Evolutionary conservation across 2,329 filamentous ascomycete species (phyloP), one percentile per base, ranked within the genome.

Genomic region (Spiromastix sp.): DNA sequence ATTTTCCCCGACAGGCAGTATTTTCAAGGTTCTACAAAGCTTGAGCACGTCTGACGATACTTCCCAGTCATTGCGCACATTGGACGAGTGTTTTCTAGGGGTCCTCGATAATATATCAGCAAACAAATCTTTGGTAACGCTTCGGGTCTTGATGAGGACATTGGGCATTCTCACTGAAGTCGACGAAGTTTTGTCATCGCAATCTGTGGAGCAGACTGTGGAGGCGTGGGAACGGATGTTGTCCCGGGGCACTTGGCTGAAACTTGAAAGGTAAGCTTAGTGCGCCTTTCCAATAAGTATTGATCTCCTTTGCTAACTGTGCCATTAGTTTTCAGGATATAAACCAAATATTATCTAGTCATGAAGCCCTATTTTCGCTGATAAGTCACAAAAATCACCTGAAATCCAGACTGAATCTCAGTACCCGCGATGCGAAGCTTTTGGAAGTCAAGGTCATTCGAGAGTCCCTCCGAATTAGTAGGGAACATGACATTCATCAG

Each of bases 1-100:
- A 32, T 65, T 70, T 9, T 79, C 74, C 19, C 74, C 80, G 37
- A 68, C 79, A 1, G 77, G 80, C 3, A 79, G 75, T 1, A 65
- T 89, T 1, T 95, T 93, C 60, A 81, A 79, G 48, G 77, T 78
- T 0, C 86, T 93, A 40, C 85, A 94, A 54, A 75, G 77, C 15
- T 70, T 95, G 41, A 74, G 85, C 49, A 77, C 77, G 43, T 77
- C 79, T 2, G 65, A 68, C 7, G 73, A 77, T 32, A 53, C 74
- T 9, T 40, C 54, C 2, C 59, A 69, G 6, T 72, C 81, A 15
- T 63, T 67, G 30, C 55, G 59, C 17, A 71, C 72, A 11, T 66
- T 89, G 3, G 72, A 85, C 39, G 68, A 75, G 26, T 77, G 80
- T 3, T 56, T 74, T 18, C 42, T 69, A n/a, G 56, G 60, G 11